Conservation (phyloP, 2,329 filamentous ascomycete genomes). For the Penicillium sp. region DNA sequence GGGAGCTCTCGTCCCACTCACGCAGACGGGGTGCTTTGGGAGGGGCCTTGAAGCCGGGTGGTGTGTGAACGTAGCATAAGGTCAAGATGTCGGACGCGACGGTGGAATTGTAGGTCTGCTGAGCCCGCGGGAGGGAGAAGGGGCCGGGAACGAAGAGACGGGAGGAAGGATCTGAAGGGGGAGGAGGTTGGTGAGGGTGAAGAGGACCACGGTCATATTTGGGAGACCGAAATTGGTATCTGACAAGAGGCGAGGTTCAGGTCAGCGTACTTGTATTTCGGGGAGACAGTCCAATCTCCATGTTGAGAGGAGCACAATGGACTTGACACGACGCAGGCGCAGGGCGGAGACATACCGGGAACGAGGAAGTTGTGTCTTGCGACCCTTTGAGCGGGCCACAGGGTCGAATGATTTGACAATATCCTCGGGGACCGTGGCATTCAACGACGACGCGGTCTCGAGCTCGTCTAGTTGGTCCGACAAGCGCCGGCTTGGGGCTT, state of each 20-base stretch:
- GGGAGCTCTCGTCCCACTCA: constrained; percentile 81
- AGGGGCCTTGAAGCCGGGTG: constrained; percentile 63
- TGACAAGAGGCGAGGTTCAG: constrained; percentile 32
- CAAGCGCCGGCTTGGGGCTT: constrained; percentile 29
- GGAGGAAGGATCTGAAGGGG: constrained; percentile 76
- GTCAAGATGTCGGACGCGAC: constrained; percentile 83
- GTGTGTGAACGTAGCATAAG: constrained; percentile 77
- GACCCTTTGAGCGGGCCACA: constrained; percentile 40
- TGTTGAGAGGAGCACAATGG: background rate
- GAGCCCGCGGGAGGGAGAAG: constrained; percentile 78
- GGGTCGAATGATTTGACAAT: constrained; percentile 47
- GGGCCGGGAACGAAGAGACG: constrained; percentile 85
- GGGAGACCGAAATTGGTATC: constrained; percentile 91
- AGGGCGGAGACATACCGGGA: constrained; percentile 44
- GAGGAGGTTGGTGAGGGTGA: constrained; percentile 87
- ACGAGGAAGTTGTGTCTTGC: constrained; percentile 42
- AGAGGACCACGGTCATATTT: constrained; percentile 92
- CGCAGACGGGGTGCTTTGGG: constrained; percentile 63
- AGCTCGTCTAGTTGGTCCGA: constrained; percentile 38
- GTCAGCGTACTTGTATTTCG: background rate
- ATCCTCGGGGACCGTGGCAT: constrained; percentile 34
- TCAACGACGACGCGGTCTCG: constrained; percentile 45
- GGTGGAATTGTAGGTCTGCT: constrained; percentile 84
- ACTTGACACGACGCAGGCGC: background rate
- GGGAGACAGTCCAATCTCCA: background rate